These are phyloP conservation scores for Ceratocystis huliohia DNA, from an alignment of 2,329 filamentous ascomycete species.

Conservation along the genomic window DNA sequence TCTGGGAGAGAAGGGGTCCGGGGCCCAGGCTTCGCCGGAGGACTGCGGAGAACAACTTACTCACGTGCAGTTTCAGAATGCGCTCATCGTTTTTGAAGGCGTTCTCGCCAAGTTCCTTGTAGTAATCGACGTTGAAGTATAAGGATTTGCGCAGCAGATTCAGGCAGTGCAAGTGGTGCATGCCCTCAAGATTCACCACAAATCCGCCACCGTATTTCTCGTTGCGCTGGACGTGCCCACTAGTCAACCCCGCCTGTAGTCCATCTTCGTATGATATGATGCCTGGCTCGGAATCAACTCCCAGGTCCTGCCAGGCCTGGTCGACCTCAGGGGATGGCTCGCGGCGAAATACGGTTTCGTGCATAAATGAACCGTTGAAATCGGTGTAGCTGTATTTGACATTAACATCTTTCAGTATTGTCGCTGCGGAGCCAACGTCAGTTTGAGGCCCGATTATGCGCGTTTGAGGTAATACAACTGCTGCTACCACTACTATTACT, in stretches of 20 bases:
- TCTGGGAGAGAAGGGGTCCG: too few relatives aligned
- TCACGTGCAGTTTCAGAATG: slow-evolving; percentile 44
- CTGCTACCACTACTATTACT: too few relatives aligned
- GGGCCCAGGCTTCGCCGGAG: too few relatives aligned
- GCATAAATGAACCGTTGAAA: slow-evolving; percentile 46
- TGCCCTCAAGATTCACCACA: slow-evolving; percentile 43
- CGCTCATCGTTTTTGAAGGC: slow-evolving; percentile 44
- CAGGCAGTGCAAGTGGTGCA: slow-evolving; percentile 48
- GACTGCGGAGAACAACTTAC: slow-evolving; percentile 27
- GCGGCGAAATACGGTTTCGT: slow-evolving; percentile 41
- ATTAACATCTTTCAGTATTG: slow-evolving; percentile 28
- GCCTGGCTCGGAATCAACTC: slow-evolving; percentile 34
- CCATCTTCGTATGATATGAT: slow-evolving; percentile 40
- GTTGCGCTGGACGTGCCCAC: slow-evolving; percentile 42
- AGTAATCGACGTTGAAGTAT: slow-evolving; percentile 48
- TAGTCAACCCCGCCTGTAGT: slow-evolving; percentile 36
- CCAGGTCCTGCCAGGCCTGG: slow-evolving; percentile 39
- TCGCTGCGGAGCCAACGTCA: slow-evolving; percentile 23
- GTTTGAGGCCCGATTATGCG: neutral
- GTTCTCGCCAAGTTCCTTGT: slow-evolving; percentile 36
- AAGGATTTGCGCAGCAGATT: slow-evolving; percentile 46
- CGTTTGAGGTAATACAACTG: neutral
- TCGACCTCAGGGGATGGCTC: slow-evolving; percentile 41
- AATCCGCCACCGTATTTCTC: slow-evolving; percentile 46
- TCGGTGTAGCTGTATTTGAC: slow-evolving; percentile 27